These are phyloP conservation scores for Botrytis byssoidea DNA, from an alignment of 2,329 filamentous ascomycete species.

Conservation along the genomic window DNA sequence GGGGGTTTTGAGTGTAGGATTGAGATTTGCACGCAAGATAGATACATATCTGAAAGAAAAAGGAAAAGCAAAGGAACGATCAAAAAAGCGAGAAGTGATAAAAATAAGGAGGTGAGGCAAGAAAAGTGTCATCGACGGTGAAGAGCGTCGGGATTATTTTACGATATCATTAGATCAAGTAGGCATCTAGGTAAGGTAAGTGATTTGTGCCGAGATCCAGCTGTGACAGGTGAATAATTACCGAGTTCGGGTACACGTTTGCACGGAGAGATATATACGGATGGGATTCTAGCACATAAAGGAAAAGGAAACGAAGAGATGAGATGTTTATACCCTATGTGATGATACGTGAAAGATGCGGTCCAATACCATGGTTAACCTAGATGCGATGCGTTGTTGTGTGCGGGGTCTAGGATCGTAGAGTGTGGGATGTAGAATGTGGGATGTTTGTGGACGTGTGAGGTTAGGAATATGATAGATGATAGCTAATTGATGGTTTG, in stretches of 20 bases:
- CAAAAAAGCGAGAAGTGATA: conserved; percentile 1
- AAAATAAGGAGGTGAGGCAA: not conserved
- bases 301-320: not conserved
- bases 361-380: not conserved
- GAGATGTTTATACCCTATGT: not conserved
- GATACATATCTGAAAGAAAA: not conserved
- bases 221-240: not conserved
- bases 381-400: not conserved
- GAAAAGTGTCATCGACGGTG: not conserved
- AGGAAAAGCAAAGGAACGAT: not conserved
- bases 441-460: not conserved
- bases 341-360: not conserved
- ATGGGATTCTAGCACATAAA: not conserved
- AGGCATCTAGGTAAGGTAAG: no score
- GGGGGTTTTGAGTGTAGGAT: not conserved
- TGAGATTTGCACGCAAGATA: not conserved
- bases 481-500: not conserved
- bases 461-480: not conserved
- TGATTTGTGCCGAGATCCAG: not conserved
- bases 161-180: not conserved
- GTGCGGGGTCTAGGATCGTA: not conserved
- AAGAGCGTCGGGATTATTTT: not conserved
- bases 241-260: not conserved
- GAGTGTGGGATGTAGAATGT: not conserved
- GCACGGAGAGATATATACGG: not conserved